Evolutionary conservation across 148 eudicot species (phyloP).

Genomic region (Dysphania ambrosioides): DNA sequence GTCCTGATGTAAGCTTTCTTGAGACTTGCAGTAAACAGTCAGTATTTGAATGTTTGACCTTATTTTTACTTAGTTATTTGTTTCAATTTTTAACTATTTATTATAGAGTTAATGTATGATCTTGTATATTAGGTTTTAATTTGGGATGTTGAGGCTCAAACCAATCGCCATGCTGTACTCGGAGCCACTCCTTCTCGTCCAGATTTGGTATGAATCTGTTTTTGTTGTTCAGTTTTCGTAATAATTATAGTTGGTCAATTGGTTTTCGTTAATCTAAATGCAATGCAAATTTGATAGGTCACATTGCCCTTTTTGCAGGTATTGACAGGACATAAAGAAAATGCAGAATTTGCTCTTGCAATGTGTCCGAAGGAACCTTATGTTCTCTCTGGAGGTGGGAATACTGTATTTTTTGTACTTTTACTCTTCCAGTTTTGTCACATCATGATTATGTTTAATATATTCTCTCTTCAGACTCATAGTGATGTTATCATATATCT

Average conservation of each 20-base stretch:
- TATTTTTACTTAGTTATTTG: background rate
- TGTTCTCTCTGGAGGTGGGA: conserved; percentile 94
- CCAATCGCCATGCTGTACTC: conserved; percentile 74
- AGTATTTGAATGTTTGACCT: background rate
- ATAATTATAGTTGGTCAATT: conserved; percentile 1
- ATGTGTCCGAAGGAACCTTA: conserved; percentile 85
- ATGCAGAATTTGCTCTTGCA: conserved; percentile 96
- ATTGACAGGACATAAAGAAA: conserved; percentile 86
- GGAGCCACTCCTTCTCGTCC: conserved; percentile 87
- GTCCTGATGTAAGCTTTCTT: conserved; percentile 73
- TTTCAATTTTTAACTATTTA: background rate
- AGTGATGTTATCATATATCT: background rate
- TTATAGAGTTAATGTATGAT: too few relatives aligned
- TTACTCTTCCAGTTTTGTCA: conserved; percentile 7
- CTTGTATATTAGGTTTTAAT: conserved; percentile 86
- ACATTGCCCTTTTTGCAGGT: conserved; percentile 41
- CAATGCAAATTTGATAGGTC: too few relatives aligned
- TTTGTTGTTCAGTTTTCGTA: background rate
- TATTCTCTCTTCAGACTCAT: background rate
- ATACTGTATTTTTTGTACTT: background rate
- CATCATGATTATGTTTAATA: conserved; percentile 5
- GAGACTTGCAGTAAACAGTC: background rate
- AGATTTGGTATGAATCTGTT: conserved; percentile 54
- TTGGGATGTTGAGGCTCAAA: conserved; percentile 92
- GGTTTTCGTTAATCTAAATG: background rate